Conservation (phyloP, 2,329 filamentous ascomycete genomes). For the Aspergillus tubingensis region DNA sequence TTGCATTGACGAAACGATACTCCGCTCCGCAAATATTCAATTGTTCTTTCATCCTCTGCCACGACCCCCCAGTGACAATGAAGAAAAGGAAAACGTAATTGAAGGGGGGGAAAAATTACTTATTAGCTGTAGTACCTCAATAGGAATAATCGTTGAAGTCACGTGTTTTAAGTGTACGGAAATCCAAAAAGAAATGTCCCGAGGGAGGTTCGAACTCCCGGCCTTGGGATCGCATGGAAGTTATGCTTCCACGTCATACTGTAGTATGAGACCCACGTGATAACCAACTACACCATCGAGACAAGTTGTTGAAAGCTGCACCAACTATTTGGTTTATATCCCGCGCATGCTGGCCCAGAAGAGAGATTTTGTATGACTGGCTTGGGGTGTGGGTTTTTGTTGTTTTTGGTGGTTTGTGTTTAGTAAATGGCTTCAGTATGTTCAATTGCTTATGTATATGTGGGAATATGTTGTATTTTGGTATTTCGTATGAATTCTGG, state of each 20-base stretch:
- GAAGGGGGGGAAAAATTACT: too few relatives aligned
- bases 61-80: too few relatives aligned
- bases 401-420: not conserved
- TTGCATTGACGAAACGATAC: too few relatives aligned
- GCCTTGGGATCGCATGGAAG: conserved; percentile 9
- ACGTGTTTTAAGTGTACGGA: fast-evolving
- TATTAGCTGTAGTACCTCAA: too few relatives aligned
- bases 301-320: not conserved
- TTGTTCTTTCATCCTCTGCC: too few relatives aligned
- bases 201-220: conserved; percentile 12
- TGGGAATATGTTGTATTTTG: too few relatives aligned
- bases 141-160: not conserved
- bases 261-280: conserved; percentile 10
- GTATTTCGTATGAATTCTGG: too few relatives aligned
- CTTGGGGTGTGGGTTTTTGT: not conserved
- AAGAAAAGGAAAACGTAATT: too few relatives aligned
- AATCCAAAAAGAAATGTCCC: not conserved
- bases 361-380: not conserved
- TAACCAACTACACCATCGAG: conserved; percentile 13
- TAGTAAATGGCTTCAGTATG: too few relatives aligned
- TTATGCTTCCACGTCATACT: conserved; percentile 7
- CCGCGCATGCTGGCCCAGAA: too few relatives aligned
- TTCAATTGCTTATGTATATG: too few relatives aligned
- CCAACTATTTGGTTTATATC: not conserved
- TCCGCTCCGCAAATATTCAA: too few relatives aligned